Evolutionary conservation across 2,329 filamentous ascomycete genomes (phyloP).

Genomic region (Pseudogymnoascus sp.): DNA sequence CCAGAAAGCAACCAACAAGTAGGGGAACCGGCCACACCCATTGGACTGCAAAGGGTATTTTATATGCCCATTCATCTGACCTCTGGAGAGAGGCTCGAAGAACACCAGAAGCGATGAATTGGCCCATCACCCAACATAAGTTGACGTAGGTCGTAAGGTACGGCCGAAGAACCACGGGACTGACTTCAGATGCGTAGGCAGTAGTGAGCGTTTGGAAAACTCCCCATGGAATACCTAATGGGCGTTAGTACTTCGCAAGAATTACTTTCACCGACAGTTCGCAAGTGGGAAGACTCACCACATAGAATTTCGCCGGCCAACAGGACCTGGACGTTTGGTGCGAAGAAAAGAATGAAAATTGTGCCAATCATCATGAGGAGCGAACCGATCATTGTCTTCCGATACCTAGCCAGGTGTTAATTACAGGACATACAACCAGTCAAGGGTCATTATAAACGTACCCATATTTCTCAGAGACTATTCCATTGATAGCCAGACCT

Average conservation of each 20-base stretch:
- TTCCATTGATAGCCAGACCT: slow-evolving; percentile 36
- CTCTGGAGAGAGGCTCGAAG: slow-evolving; percentile 36
- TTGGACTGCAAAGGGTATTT: slow-evolving; percentile 40
- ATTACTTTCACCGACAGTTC: slow-evolving; percentile 32
- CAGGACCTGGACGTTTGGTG: slow-evolving; percentile 37
- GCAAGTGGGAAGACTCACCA: slow-evolving; percentile 35
- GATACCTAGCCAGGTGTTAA: slow-evolving; percentile 31
- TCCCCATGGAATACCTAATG: slow-evolving; percentile 38
- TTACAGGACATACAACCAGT: slow-evolving; percentile 38
- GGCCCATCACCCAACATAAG: slow-evolving; percentile 42
- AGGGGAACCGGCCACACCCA: slow-evolving; percentile 41
- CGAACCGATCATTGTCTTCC: slow-evolving; percentile 39
- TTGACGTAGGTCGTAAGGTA: slow-evolving; percentile 46
- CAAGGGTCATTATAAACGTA: slow-evolving; percentile 34
- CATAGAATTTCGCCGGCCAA: slow-evolving; percentile 42
- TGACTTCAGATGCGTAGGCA: slow-evolving; percentile 37
- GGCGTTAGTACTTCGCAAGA: background rate
- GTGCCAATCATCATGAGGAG: slow-evolving; percentile 36
- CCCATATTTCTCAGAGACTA: slow-evolving; percentile 39
- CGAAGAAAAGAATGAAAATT: slow-evolving; percentile 46
- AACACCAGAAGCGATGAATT: slow-evolving; percentile 39
- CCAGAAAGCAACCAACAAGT: background rate
- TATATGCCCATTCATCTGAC: slow-evolving; percentile 39
- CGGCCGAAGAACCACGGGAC: slow-evolving; percentile 43
- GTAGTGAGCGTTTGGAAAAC: slow-evolving; percentile 37